Percentiles rank a stretch among this genome's conserved stretches.
These are phyloP conservation scores for Penicillium sp. DNA, from an alignment of 2,329 filamentous ascomycete species.

Conservation along the genomic window DNA sequence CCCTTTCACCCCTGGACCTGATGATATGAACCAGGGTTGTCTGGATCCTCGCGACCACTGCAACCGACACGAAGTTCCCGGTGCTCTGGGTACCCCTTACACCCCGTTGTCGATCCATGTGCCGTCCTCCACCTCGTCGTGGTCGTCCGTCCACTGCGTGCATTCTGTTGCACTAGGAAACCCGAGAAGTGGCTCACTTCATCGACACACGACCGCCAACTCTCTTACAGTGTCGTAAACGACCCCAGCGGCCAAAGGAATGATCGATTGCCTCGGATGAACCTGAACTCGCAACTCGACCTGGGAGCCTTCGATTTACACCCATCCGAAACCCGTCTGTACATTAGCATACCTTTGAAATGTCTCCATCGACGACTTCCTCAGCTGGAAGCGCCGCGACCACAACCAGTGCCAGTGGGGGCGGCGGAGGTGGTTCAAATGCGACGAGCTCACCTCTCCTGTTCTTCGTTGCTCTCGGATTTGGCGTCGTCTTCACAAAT, in stretches of 20 bases:
- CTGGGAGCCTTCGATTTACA: not conserved
- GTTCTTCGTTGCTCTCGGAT: conserved; percentile 94
- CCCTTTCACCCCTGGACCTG: not conserved
- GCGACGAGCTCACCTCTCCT: conserved; percentile 71
- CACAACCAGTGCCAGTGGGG: conserved; percentile 26
- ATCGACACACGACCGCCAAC: not conserved
- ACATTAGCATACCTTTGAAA: conserved; percentile 12
- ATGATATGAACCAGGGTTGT: conserved; percentile 2
- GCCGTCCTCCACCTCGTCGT: conserved; percentile 1
- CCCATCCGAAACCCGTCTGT: not conserved
- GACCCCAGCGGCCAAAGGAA: conserved; percentile 1
- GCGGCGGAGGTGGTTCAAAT: conserved; percentile 35
- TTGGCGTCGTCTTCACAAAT: conserved; percentile 98
- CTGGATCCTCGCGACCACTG: not conserved
- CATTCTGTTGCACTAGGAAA: not conserved
- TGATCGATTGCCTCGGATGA: not conserved
- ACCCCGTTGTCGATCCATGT: conserved; percentile 6
- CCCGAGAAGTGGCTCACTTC: conserved; percentile 2
- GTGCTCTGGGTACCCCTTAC: conserved; percentile 3
- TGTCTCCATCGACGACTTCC: conserved; percentile 31
- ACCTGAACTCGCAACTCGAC: not conserved
- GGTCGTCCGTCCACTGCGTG: conserved; percentile 6
- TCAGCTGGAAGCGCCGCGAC: conserved; percentile 27
- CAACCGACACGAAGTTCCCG: conserved; percentile 1
- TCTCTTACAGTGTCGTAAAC: not conserved